A percentile compares a stretch with the other conserved stretches of the same genome.
phyloP scores from a whole-genome alignment of 345 rosid genomes.

The Heritiera fomes region DNA sequence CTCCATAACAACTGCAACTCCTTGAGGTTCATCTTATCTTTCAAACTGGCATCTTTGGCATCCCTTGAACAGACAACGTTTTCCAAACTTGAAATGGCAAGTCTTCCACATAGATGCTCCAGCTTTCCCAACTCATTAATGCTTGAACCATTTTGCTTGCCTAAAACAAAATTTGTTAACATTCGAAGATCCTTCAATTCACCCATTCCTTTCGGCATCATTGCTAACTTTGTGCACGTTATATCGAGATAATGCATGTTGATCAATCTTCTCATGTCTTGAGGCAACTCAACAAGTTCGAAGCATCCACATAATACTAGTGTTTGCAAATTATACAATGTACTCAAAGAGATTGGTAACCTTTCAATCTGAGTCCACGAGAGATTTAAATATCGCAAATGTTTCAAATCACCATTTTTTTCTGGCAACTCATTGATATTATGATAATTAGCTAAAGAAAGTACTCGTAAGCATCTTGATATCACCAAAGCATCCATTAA shows the following conservation, averaged over 20 bases:
- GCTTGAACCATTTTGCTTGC: slow-evolving; percentile 30
- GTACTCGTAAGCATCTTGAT: background rate
- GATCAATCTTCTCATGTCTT: slow-evolving; percentile 35
- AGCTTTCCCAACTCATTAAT: slow-evolving; percentile 40
- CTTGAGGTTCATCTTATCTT: background rate
- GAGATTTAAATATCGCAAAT: slow-evolving; percentile 12
- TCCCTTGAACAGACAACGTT: background rate
- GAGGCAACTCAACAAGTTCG: slow-evolving; percentile 34
- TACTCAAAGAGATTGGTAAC: slow-evolving; percentile 8
- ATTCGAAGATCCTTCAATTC: slow-evolving; percentile 35
- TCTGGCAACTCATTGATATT: slow-evolving; percentile 7
- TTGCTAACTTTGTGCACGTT: slow-evolving; percentile 22
- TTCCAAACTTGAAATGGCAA: slow-evolving; percentile 35
- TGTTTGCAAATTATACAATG: slow-evolving; percentile 39
- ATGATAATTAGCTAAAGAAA: background rate
- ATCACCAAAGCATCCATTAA: background rate
- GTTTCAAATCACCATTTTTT: slow-evolving; percentile 13
- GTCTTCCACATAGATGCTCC: slow-evolving; percentile 32
- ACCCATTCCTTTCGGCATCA: slow-evolving; percentile 40
- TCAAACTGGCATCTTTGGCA: slow-evolving; percentile 10
- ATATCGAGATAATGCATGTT: slow-evolving; percentile 38
- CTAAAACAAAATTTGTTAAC: slow-evolving; percentile 32
- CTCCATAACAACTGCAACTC: background rate
- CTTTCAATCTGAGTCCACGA: background rate
- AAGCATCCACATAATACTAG: slow-evolving; percentile 27